Evolutionary conservation across 2,329 filamentous ascomycete genomes (phyloP).

Genomic region (Paraconiothyrium sp.): DNA sequence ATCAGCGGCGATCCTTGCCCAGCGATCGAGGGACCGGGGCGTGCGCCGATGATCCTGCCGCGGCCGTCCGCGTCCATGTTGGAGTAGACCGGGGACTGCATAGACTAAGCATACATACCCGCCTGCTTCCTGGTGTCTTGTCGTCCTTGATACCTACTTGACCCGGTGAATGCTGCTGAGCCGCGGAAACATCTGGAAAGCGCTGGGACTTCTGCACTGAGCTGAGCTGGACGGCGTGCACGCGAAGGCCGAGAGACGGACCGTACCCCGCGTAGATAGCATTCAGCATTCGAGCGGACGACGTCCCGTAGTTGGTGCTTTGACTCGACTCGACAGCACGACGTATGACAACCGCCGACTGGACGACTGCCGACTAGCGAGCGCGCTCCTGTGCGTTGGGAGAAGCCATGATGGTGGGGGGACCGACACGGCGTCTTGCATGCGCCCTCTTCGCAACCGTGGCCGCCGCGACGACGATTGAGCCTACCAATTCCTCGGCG

Average conservation of each 20-base stretch:
- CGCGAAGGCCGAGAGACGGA: not conserved
- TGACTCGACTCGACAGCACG: not conserved
- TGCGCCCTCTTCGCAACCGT: constrained; percentile 34
- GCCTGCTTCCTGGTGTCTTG: constrained; percentile 1
- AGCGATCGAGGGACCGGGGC: not conserved
- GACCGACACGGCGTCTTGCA: constrained; percentile 32
- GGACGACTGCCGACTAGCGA: not conserved
- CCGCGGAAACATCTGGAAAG: not conserved
- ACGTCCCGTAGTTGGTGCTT: not conserved
- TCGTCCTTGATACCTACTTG: not conserved
- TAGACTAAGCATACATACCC: constrained; percentile 1
- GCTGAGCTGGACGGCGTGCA: not conserved
- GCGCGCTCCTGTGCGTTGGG: not conserved
- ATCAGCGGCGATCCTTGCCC: constrained; percentile 4
- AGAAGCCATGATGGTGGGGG: constrained; percentile 28
- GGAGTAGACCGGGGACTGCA: constrained; percentile 1
- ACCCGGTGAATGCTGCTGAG: not conserved
- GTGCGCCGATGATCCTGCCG: constrained; percentile 6
- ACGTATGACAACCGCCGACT: constrained; percentile 9
- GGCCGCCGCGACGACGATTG: constrained; percentile 32
- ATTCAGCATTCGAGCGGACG: not conserved
- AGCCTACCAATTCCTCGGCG: constrained; percentile 38
- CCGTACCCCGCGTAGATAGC: constrained; percentile 10
- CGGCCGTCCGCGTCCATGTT: not conserved
- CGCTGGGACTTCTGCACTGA: not conserved